These are phyloP conservation scores for Leccinum subgranulosum DNA, from an alignment of 768 basidiomycete species.

Conservation along the genomic window DNA sequence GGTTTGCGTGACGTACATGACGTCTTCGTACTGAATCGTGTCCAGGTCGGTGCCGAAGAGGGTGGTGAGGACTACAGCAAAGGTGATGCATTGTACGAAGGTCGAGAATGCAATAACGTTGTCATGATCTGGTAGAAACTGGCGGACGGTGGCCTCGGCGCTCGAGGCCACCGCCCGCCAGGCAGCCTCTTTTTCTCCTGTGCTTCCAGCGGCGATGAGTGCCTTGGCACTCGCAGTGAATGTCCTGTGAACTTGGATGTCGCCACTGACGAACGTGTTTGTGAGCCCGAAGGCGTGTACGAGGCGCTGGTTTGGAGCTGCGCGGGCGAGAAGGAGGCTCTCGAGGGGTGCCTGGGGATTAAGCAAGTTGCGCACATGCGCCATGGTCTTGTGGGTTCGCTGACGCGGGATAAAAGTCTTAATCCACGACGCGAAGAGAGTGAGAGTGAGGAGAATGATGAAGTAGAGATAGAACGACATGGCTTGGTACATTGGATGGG, in stretches of 20 bases:
- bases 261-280: slow-evolving; percentile 51
- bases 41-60: slow-evolving; percentile 34
- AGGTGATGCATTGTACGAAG: slow-evolving; percentile 44
- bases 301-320: slow-evolving; percentile 23
- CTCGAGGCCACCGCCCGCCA: slow-evolving; percentile 16
- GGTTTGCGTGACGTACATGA: slow-evolving; percentile 36
- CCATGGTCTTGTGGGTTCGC: slow-evolving; percentile 8
- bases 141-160: slow-evolving; percentile 12
- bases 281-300: slow-evolving; percentile 31
- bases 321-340: slow-evolving; percentile 16
- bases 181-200: slow-evolving; percentile 1
- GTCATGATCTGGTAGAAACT: slow-evolving; percentile 9
- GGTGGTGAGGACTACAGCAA: slow-evolving; percentile 41
- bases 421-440: neutral
- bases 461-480: slow-evolving; percentile 1
- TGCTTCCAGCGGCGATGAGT: slow-evolving; percentile 7
- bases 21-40: slow-evolving; percentile 31
- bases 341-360: slow-evolving; percentile 10
- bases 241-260: slow-evolving; percentile 27
- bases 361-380: slow-evolving; percentile 8
- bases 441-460: neutral
- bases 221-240: slow-evolving; percentile 23
- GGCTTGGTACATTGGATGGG: neutral
- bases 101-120: slow-evolving; percentile 29
- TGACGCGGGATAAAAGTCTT: neutral